phyloP scores from a whole-genome alignment of 1,284 basidiomycete genomes.

The Ganoderma sp. region DNA sequence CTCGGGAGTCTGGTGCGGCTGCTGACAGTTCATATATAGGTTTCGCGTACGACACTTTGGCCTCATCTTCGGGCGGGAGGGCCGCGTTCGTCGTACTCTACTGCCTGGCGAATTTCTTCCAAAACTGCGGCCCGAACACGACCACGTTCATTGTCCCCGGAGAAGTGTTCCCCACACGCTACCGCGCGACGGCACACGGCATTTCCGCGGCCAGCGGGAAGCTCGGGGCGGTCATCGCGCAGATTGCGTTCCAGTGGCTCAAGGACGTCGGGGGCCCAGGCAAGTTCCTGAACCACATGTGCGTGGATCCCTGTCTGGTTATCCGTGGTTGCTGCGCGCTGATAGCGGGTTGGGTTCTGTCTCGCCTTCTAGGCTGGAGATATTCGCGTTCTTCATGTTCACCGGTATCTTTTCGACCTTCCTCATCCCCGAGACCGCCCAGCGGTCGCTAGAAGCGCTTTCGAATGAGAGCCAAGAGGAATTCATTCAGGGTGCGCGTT shows the following conservation, averaged over 20 bases:
- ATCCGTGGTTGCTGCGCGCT: conserved; percentile 10
- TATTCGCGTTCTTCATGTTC: conserved; percentile 82
- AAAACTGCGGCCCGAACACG: conserved; percentile 82
- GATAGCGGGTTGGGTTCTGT: conserved; percentile 12
- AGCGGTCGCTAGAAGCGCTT: conserved; percentile 69
- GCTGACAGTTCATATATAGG: conserved; percentile 45
- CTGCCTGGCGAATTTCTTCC: conserved; percentile 77
- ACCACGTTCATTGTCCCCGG: conserved; percentile 86
- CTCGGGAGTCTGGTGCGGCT: not conserved
- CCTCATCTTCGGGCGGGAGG: conserved; percentile 52
- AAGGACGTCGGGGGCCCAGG: conserved; percentile 70
- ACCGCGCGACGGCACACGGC: conserved; percentile 84
- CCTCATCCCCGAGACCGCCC: conserved; percentile 79
- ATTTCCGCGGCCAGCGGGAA: conserved; percentile 86
- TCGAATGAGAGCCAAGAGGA: conserved; percentile 73
- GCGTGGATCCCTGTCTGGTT: conserved; percentile 32
- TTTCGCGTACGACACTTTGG: conserved; percentile 76
- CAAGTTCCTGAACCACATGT: conserved; percentile 69
- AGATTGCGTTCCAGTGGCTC: conserved; percentile 78
- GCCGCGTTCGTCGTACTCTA: conserved; percentile 81
- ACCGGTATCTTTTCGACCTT: conserved; percentile 81
- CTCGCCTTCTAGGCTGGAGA: conserved; percentile 54
- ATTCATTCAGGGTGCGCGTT: conserved; percentile 49
- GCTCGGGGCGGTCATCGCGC: conserved; percentile 83
- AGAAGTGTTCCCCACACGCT: conserved; percentile 87